A percentile compares a stretch with the other conserved stretches of the same genome.
Evolutionary conservation across 495 filamentous ascomycete genomes (phyloP).

Genomic region (Xylaria venustula): DNA sequence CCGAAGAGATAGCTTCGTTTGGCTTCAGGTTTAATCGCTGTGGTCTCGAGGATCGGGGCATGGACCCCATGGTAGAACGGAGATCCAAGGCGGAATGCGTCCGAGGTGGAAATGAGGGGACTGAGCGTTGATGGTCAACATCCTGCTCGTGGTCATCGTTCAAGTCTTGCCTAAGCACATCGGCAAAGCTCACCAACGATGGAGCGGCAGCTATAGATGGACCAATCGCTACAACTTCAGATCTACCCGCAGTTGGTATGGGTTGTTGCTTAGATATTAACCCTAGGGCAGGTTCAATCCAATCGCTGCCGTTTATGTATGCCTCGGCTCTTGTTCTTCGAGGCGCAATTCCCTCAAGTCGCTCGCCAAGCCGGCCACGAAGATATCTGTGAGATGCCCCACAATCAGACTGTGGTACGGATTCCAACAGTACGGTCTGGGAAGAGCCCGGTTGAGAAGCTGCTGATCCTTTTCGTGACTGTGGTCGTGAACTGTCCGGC

Average conservation of each 20-base stretch:
- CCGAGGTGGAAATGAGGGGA: slow-evolving; percentile 14
- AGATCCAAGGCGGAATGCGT: slow-evolving; percentile 27
- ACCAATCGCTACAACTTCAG: neutral
- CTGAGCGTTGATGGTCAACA: slow-evolving; percentile 7
- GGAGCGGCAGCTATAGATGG: slow-evolving; percentile 16
- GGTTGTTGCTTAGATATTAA: slow-evolving; percentile 33
- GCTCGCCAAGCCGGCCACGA: slow-evolving; percentile 9
- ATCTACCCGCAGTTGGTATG: neutral
- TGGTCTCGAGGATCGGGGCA: slow-evolving; percentile 31
- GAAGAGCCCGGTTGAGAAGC: neutral
- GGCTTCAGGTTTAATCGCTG: slow-evolving; percentile 27
- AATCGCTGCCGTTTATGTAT: slow-evolving; percentile 27
- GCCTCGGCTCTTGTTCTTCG: slow-evolving; percentile 9
- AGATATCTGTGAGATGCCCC: slow-evolving; percentile 4
- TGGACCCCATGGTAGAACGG: slow-evolving; percentile 20
- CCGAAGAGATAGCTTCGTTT: slow-evolving; percentile 22
- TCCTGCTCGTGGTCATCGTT: slow-evolving; percentile 11
- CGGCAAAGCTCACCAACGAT: slow-evolving; percentile 18
- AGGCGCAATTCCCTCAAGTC: slow-evolving; percentile 4
- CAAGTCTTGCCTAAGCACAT: slow-evolving; percentile 12
- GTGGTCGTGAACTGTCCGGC: slow-evolving; percentile 46
- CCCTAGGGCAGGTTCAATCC: slow-evolving; percentile 35
- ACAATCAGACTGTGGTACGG: slow-evolving; percentile 3
- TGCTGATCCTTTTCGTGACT: slow-evolving; percentile 36
- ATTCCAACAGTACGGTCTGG: neutral